phyloP scores from a whole-genome alignment of 345 rosid genomes.

The Eucalyptus lansdowneana region DNA sequence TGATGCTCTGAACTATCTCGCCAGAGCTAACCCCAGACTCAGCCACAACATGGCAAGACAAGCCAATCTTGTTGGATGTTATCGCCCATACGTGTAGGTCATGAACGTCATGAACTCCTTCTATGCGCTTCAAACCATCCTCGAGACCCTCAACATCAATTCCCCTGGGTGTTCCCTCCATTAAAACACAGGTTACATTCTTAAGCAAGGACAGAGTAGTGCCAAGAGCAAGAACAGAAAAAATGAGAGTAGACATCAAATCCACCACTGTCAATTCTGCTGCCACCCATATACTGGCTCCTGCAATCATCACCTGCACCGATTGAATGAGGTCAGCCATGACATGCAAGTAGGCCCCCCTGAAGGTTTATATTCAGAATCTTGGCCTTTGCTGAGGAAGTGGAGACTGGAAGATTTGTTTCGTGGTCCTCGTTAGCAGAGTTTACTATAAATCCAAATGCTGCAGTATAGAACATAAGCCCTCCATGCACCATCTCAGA shows the following conservation, averaged over 20 bases:
- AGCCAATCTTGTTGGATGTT: constrained; percentile 43
- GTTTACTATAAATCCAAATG: constrained; percentile 66
- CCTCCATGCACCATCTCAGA: constrained; percentile 35
- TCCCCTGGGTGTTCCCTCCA: constrained; percentile 55
- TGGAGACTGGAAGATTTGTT: constrained; percentile 6
- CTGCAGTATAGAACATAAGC: constrained; percentile 64
- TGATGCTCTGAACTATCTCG: constrained; percentile 32
- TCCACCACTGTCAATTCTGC: constrained; percentile 54
- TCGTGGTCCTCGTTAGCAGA: constrained; percentile 13
- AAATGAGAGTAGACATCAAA: constrained; percentile 52
- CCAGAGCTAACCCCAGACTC: constrained; percentile 32
- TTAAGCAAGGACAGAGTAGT: constrained; percentile 55
- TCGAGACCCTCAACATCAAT: constrained; percentile 28
- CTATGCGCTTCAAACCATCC: constrained; percentile 27
- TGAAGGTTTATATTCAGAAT: constrained; percentile 55
- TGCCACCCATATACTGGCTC: constrained; percentile 50
- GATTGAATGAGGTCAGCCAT: constrained; percentile 72
- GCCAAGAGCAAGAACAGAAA: constrained; percentile 36
- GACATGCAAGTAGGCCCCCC: constrained; percentile 77
- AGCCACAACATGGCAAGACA: constrained; percentile 58
- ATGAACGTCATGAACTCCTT: constrained; percentile 43
- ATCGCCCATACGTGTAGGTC: constrained; percentile 82
- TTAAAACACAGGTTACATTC: constrained; percentile 35
- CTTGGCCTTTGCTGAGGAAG: constrained; percentile 5
- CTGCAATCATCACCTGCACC: constrained; percentile 65